A percentile compares a stretch with the other conserved stretches of the same genome.
phyloP scores from a whole-genome alignment of 805 yeast species.

The Saturnispora kantuleensis region DNA sequence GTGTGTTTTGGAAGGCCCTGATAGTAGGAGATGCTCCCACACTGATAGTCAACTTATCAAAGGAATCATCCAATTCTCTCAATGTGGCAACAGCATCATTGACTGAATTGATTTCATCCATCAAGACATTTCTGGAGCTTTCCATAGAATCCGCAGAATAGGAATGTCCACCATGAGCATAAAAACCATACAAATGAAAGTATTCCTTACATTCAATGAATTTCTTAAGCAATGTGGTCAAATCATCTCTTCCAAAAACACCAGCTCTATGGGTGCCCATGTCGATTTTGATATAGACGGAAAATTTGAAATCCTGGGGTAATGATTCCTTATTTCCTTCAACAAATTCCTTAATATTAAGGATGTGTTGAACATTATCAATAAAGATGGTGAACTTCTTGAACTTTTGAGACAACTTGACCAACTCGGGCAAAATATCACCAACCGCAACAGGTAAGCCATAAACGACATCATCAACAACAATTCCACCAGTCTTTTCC shows the following conservation, averaged over 20 bases:
- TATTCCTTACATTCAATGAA: constrained; percentile 22
- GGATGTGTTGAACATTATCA: constrained; percentile 54
- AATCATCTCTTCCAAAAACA: constrained; percentile 9
- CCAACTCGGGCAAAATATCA: constrained; percentile 39
- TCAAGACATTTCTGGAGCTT: constrained; percentile 38
- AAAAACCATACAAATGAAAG: constrained; percentile 53
- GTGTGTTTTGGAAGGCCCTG: constrained; percentile 38
- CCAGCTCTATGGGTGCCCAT: constrained; percentile 73
- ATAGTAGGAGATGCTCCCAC: constrained; percentile 82
- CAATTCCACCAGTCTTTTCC: constrained; percentile 8
- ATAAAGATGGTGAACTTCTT: constrained; percentile 38
- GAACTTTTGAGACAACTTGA: constrained; percentile 32
- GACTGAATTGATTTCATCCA: constrained; percentile 51
- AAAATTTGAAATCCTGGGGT: constrained; percentile 35
- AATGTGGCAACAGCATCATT: constrained; percentile 41
- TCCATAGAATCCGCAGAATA: constrained; percentile 38
- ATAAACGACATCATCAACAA: constrained; percentile 38
- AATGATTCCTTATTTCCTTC: constrained; percentile 5
- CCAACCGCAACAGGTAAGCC: constrained; percentile 47
- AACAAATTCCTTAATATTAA: constrained; percentile 33
- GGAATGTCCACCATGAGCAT: constrained; percentile 75
- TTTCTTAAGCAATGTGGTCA: constrained; percentile 12
- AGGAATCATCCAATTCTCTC: constrained; percentile 26
- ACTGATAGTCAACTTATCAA: constrained; percentile 40
- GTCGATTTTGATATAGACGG: constrained; percentile 57